phyloP scores from a whole-genome alignment of 1,284 basidiomycete genomes.

The Apiotrichum laibachii region DNA sequence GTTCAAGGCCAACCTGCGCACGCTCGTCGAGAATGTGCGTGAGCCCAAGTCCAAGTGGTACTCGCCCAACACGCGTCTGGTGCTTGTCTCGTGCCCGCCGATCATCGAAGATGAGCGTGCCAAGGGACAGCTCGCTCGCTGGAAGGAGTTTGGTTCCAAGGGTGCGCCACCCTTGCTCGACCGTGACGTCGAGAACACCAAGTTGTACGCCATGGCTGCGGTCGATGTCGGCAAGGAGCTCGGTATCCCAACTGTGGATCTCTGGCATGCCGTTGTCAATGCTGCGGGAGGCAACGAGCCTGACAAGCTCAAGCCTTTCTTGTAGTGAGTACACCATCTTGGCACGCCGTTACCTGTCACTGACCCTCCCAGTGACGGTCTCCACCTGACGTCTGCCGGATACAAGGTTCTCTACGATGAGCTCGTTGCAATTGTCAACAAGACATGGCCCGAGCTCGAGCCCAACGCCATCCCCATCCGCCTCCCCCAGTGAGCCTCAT shows the following conservation, averaged over 20 bases:
- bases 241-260: conserved; percentile 63
- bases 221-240: conserved; percentile 60
- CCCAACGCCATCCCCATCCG: conserved; percentile 36
- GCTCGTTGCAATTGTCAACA: conserved; percentile 60
- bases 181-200: conserved; percentile 63
- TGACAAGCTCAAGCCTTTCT: conserved; percentile 51
- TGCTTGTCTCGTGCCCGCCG: conserved; percentile 81
- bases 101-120: conserved; percentile 60
- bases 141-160: conserved; percentile 35
- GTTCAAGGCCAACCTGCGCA: conserved; percentile 65
- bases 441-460: conserved; percentile 67
- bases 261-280: conserved; percentile 66
- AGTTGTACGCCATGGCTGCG: conserved; percentile 67
- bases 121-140: conserved; percentile 45
- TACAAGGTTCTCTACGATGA: conserved; percentile 69
- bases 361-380: conserved; percentile 58
- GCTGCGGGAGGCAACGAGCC: conserved; percentile 60
- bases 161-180: conserved; percentile 50
- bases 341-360: too few species aligned
- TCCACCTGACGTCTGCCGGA: conserved; percentile 70
- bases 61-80: conserved; percentile 69
- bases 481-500: conserved; percentile 36
- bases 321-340: conserved; percentile 32
- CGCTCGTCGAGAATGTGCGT: conserved; percentile 63
- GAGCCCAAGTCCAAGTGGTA: conserved; percentile 63